Conservation (phyloP, 1,284 basidiomycete genomes). For the Veloboletus limbatus region DNA sequence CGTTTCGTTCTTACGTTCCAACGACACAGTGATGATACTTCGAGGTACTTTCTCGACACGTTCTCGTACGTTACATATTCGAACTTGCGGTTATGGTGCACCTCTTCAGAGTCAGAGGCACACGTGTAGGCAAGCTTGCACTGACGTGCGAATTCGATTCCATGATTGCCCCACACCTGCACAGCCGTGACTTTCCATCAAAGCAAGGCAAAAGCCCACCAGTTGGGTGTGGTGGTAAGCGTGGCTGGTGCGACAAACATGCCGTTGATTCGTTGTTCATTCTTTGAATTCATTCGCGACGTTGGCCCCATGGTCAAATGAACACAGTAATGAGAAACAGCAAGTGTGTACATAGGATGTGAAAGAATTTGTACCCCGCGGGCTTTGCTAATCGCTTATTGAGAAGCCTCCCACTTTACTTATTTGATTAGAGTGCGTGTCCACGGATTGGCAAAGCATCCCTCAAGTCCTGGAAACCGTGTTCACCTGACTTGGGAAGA, state of each 20-base stretch:
- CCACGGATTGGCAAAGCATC: constrained; percentile 14
- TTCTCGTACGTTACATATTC: background rate
- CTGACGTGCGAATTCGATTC: constrained; percentile 19
- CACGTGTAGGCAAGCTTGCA: constrained; percentile 1
- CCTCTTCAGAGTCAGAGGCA: no score
- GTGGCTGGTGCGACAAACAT: no score
- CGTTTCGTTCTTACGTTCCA: constrained; percentile 12
- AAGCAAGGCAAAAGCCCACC: constrained; percentile 1
- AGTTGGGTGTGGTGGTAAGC: background rate
- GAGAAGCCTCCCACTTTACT: constrained; percentile 22
- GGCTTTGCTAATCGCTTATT: constrained; percentile 17
- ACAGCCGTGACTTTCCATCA: constrained; percentile 8
- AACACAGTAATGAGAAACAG: constrained; percentile 8
- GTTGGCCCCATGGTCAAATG: background rate
- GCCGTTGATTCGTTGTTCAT: constrained; percentile 1
- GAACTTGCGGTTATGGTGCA: background rate
- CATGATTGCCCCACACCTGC: no score
- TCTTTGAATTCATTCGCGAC: background rate
- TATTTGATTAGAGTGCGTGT: constrained; percentile 7
- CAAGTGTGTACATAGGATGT: constrained; percentile 5
- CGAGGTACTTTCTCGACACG: background rate
- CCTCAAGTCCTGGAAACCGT: constrained; percentile 15
- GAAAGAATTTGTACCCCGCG: constrained; percentile 16
- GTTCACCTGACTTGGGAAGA: constrained; percentile 3
- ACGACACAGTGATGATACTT: background rate